Evolutionary conservation across 805 yeast species (phyloP).

Genomic region (Lipomyces oligophaga): DNA sequence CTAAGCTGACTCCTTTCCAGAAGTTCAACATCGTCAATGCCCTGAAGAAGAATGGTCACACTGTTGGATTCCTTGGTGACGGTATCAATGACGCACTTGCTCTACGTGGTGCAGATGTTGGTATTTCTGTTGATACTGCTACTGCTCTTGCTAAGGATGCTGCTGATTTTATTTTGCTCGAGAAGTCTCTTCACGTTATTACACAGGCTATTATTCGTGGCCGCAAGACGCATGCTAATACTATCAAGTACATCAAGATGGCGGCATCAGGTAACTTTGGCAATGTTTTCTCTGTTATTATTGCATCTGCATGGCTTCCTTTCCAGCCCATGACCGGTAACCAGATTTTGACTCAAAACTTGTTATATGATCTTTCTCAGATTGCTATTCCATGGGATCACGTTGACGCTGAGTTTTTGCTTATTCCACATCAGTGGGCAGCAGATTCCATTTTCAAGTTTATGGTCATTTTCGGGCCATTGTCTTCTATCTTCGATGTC

Average conservation of each 20-base stretch:
- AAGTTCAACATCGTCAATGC: constrained; percentile 50
- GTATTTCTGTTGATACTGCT: constrained; percentile 54
- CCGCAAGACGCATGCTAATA: constrained; percentile 41
- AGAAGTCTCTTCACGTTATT: constrained; percentile 48
- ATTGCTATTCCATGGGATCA: constrained; percentile 30
- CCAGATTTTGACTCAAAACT: constrained; percentile 27
- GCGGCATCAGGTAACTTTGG: constrained; percentile 49
- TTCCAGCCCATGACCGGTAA: constrained; percentile 31
- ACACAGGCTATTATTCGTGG: constrained; percentile 51
- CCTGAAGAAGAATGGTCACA: constrained; percentile 40
- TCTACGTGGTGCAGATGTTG: constrained; percentile 51
- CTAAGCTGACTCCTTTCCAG: constrained; percentile 46
- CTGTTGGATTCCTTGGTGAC: constrained; percentile 54
- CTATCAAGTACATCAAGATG: constrained; percentile 40
- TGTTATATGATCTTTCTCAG: constrained; percentile 28
- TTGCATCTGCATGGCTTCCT: constrained; percentile 37
- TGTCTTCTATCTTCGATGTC: constrained; percentile 26
- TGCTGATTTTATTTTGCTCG: constrained; percentile 49
- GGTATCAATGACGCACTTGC: constrained; percentile 57
- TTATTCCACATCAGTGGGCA: constrained; percentile 26
- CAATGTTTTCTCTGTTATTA: constrained; percentile 49
- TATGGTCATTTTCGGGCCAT: constrained; percentile 25
- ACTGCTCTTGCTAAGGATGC: constrained; percentile 55
- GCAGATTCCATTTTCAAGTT: constrained; percentile 28
- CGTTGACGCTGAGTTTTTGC: constrained; percentile 25